Conservation (phyloP, 352 stramenopile genomes). For the Phytophthora idaei region DNA sequence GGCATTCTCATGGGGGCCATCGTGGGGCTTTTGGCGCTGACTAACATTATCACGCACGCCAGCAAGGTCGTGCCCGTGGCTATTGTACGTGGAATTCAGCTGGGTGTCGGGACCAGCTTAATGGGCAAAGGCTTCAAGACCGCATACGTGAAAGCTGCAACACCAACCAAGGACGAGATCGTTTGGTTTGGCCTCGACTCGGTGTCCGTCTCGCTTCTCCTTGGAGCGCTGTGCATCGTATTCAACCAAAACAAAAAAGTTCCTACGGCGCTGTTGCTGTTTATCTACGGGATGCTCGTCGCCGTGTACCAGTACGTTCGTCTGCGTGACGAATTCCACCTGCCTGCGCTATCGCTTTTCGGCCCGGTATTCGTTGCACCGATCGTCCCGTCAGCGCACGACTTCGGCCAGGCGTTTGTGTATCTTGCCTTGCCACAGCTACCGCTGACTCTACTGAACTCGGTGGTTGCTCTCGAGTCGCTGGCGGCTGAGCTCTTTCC, state of each 20-base stretch:
- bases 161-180: constrained; percentile 27
- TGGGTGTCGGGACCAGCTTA: constrained; percentile 91
- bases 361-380: constrained; percentile 67
- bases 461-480: constrained; percentile 91
- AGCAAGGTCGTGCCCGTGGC: constrained; percentile 88
- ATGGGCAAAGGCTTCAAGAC: constrained; percentile 83
- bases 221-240: constrained; percentile 75
- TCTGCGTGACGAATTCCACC: constrained; percentile 52
- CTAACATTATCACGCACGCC: constrained; percentile 91
- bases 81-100: constrained; percentile 91
- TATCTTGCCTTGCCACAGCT: constrained; percentile 91
- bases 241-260: constrained; percentile 68
- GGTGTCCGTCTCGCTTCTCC: constrained; percentile 66
- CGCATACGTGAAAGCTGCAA: constrained; percentile 53
- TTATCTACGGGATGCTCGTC: constrained; percentile 73
- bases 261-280: constrained; percentile 68
- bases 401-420: constrained; percentile 80
- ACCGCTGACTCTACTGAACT: constrained; percentile 93
- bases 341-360: constrained; percentile 50
- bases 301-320: constrained; percentile 64
- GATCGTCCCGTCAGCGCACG: constrained; percentile 52
- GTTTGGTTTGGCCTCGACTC: constrained; percentile 74
- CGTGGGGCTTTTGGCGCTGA: constrained; percentile 74
- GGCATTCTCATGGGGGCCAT: constrained; percentile 85
- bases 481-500: constrained; percentile 91